phyloP scores from a whole-genome alignment of 2,329 filamentous ascomycete genomes.

The Eurotiales sp. region DNA sequence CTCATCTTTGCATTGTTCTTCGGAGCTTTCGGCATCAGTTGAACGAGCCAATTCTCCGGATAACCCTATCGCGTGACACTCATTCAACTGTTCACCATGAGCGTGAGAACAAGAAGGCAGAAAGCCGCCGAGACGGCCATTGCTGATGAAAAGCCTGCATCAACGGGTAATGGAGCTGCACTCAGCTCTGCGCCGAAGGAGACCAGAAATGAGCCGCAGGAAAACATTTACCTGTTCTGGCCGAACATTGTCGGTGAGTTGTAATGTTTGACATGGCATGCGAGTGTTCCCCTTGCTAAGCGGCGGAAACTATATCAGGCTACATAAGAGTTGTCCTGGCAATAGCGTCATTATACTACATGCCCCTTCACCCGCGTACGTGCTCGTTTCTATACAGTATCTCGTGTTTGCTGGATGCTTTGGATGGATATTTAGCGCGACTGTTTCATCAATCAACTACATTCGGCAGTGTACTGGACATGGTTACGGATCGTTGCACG shows the following conservation, averaged over 20 bases:
- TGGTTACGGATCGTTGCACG: conserved; percentile 98
- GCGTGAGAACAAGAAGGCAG: conserved; percentile 37
- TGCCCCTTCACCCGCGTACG: conserved; percentile 96
- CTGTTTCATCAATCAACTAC: conserved; percentile 85
- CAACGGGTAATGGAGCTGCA: conserved; percentile 27
- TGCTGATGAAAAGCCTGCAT: conserved; percentile 27
- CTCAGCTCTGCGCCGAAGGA: conserved; percentile 31
- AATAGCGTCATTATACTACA: conserved; percentile 93
- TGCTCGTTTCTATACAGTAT: conserved; percentile 83
- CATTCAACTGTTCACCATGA: conserved; percentile 24
- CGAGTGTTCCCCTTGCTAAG: no score
- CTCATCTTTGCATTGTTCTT: background rate
- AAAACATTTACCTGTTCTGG: conserved; percentile 80
- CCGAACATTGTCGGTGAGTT: conserved; percentile 74
- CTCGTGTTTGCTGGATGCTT: conserved; percentile 89
- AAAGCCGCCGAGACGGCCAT: conserved; percentile 33
- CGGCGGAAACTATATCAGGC: conserved; percentile 45
- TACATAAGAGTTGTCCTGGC: conserved; percentile 77
- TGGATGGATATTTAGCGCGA: conserved; percentile 90
- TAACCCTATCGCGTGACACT: no score
- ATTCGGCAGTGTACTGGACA: conserved; percentile 95
- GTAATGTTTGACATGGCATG: no score
- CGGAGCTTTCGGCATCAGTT: background rate
- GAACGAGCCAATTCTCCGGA: background rate
- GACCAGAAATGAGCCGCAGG: conserved; percentile 39